Conservation (phyloP, 2,329 filamentous ascomycete species). For the Grosmannia huntii region DNA sequence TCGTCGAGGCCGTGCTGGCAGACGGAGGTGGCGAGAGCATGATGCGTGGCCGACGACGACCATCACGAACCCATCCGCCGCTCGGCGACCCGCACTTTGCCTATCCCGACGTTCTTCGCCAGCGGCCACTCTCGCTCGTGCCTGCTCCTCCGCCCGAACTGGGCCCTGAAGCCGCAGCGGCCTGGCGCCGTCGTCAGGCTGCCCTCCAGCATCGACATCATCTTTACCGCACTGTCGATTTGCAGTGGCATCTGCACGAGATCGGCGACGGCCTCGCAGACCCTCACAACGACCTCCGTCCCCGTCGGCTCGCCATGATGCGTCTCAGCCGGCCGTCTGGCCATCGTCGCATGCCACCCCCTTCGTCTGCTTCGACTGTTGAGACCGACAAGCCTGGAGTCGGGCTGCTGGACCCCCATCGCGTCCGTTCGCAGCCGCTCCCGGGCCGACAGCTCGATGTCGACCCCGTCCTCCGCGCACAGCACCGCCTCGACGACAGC, state of each 20-base stretch:
- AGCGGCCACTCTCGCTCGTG: constrained; percentile 1
- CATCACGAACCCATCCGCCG: background rate
- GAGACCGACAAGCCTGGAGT: background rate
- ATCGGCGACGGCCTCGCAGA: constrained; percentile 16
- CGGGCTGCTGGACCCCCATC: background rate
- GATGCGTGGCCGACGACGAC: background rate
- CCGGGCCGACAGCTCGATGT: background rate
- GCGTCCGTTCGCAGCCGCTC: background rate
- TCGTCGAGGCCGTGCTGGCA: constrained; percentile 28
- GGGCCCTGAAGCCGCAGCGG: background rate
- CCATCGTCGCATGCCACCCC: background rate
- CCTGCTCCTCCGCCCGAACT: background rate
- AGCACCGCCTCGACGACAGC: constrained; percentile 9
- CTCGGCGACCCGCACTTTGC: constrained; percentile 8
- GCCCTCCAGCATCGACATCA: constrained; percentile 4
- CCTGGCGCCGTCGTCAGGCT: background rate
- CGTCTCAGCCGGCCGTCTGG: background rate
- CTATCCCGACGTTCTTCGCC: constrained; percentile 4
- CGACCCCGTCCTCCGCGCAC: background rate
- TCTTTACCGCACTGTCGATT: constrained; percentile 10
- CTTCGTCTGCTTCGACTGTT: background rate
- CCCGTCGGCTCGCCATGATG: constrained; percentile 12
- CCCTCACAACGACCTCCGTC: constrained; percentile 7
- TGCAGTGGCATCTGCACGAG: constrained; percentile 15
- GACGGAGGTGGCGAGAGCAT: background rate